A percentile compares a stretch with the other conserved stretches of the same genome.
phyloP scores from a whole-genome alignment of 768 basidiomycete species.

The Suillus clintonianus region DNA sequence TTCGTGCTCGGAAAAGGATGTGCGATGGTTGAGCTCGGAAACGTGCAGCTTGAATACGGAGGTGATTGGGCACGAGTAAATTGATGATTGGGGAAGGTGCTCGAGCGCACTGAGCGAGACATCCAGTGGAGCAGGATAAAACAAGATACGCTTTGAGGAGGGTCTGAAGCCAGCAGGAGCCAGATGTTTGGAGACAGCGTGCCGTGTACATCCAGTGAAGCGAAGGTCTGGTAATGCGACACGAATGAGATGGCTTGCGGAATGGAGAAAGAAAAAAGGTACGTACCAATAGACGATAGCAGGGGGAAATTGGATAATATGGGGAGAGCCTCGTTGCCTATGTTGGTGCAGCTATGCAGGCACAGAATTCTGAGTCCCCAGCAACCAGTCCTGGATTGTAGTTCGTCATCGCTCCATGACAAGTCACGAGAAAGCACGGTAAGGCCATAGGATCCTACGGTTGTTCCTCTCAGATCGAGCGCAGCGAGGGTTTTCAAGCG shows the following conservation, averaged over 20 bases:
- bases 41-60: conserved; percentile 32
- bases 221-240: conserved; percentile 43
- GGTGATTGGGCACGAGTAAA: conserved; percentile 27
- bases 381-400: conserved; percentile 38
- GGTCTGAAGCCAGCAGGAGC: conserved; percentile 28
- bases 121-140: conserved; percentile 44
- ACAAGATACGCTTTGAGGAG: conserved; percentile 32
- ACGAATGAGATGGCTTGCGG: conserved; percentile 3
- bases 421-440: conserved; percentile 53
- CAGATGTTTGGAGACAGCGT: conserved; percentile 17
- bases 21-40: conserved; percentile 11
- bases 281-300: conserved; percentile 65
- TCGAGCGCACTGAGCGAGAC: conserved; percentile 36
- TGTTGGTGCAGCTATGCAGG: conserved; percentile 52
- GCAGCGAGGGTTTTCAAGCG: conserved; percentile 57
- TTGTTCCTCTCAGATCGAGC: conserved; percentile 62
- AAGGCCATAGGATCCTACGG: conserved; percentile 54
- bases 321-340: conserved; percentile 46
- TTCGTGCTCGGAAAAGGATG: background rate
- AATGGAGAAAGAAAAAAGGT: conserved; percentile 21
- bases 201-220: conserved; percentile 44
- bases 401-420: conserved; percentile 32
- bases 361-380: conserved; percentile 62
- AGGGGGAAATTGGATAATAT: conserved; percentile 53
- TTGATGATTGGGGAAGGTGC: conserved; percentile 14